Evolutionary conservation across 495 filamentous ascomycete species (phyloP).

Genomic region (Tuber magnatum): DNA sequence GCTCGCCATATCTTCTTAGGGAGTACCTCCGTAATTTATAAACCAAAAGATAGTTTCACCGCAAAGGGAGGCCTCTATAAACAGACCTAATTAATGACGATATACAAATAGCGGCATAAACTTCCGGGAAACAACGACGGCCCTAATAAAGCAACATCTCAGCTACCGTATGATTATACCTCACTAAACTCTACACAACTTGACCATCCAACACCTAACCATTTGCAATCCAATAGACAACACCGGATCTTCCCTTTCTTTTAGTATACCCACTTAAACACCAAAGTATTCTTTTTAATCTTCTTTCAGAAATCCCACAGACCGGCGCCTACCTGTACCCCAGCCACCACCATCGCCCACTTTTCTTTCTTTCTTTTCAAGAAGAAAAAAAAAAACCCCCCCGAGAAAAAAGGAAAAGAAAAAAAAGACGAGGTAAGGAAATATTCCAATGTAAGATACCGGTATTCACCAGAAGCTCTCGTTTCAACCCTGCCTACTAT

Average conservation of each 20-base stretch:
- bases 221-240: neutral
- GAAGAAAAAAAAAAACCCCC: neutral
- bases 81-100: neutral
- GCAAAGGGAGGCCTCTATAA: neutral
- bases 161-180: neutral
- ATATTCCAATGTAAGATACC: constrained; percentile 7
- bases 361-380: neutral
- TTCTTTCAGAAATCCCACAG: neutral
- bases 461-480: constrained; percentile 9
- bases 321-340: neutral
- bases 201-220: neutral
- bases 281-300: neutral
- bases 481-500: neutral
- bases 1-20: neutral
- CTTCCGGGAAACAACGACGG: neutral
- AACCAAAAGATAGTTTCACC: neutral
- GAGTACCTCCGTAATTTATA: neutral
- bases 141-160: neutral
- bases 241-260: neutral
- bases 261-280: neutral
- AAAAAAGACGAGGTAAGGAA: neutral
- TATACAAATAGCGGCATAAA: neutral
- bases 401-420: neutral
- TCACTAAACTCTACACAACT: neutral
- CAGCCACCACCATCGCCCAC: neutral